Conservation (phyloP, 306 rosid species). For the Fragaria iinumae region DNA sequence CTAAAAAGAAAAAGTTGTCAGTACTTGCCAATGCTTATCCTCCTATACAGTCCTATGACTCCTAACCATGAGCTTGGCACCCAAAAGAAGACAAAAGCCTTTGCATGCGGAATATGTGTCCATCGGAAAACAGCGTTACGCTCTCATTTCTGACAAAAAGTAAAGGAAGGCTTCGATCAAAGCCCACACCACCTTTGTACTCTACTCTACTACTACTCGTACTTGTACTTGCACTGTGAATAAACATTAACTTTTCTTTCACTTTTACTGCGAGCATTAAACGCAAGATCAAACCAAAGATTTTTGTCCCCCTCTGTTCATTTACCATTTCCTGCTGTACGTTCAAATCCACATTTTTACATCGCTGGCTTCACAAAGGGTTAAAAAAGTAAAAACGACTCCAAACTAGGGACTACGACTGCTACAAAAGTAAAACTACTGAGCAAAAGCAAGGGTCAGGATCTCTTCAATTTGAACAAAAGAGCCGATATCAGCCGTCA, state of each 20-base stretch:
- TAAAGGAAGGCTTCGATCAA: neutral
- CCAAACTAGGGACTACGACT: neutral
- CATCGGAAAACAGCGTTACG: neutral
- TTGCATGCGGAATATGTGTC: neutral
- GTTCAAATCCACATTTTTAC: conserved; percentile 31
- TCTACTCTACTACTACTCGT: neutral
- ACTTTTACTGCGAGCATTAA: neutral
- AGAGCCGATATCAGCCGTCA: conserved; percentile 46
- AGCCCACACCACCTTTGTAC: neutral
- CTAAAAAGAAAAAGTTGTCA: neutral
- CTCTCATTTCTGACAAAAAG: neutral
- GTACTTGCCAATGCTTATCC: neutral
- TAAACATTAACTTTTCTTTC: neutral
- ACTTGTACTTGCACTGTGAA: neutral
- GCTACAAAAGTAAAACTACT: neutral
- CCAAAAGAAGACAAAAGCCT: neutral
- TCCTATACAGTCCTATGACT: neutral
- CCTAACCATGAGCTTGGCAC: neutral
- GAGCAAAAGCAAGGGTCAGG: conserved; percentile 27
- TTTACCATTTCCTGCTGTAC: conserved; percentile 30
- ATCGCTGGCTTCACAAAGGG: conserved; percentile 23
- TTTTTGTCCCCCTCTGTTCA: conserved; percentile 20
- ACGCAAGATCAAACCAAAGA: neutral
- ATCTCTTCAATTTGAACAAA: conserved; percentile 34
- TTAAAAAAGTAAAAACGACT: neutral